Conservation (phyloP, 2,329 filamentous ascomycete genomes). For the Colletotrichum echinochloae region DNA sequence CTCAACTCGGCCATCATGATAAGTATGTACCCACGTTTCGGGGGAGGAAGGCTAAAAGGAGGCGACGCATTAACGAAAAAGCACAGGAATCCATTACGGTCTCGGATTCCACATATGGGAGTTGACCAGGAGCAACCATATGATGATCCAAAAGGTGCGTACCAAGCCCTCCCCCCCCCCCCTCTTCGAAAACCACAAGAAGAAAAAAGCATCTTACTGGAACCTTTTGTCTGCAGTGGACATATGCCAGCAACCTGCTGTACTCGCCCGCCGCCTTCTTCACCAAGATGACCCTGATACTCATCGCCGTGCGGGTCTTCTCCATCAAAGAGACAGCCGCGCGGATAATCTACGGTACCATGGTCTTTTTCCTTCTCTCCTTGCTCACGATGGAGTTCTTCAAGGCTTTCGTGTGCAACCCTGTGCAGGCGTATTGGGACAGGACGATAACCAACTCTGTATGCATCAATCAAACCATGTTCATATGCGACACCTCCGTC, state of each 20-base stretch:
- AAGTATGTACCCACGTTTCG: slow-evolving; percentile 4
- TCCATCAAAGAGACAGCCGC: slow-evolving; percentile 44
- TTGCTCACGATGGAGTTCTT: slow-evolving; percentile 46
- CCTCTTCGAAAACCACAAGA: too few relatives aligned
- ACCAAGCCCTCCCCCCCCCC: neutral
- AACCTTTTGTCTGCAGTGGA: slow-evolving; percentile 40
- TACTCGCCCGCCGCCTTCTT: slow-evolving; percentile 48
- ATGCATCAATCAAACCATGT: slow-evolving; percentile 50
- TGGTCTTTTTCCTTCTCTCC: slow-evolving; percentile 44
- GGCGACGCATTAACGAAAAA: neutral
- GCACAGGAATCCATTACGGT: slow-evolving; percentile 24
- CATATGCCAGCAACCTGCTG: slow-evolving; percentile 45
- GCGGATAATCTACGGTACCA: slow-evolving; percentile 45
- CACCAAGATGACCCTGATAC: slow-evolving; percentile 48
- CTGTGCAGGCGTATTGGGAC: slow-evolving; percentile 45
- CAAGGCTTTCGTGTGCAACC: slow-evolving; percentile 45
- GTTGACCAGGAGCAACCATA: slow-evolving; percentile 16
- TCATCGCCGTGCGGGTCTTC: slow-evolving; percentile 49
- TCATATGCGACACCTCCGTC: slow-evolving; percentile 49
- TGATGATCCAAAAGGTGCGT: slow-evolving; percentile 27
- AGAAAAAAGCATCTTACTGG: neutral
- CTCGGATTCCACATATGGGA: slow-evolving; percentile 34
- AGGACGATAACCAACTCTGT: slow-evolving; percentile 19
- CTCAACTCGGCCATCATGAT: slow-evolving; percentile 29
- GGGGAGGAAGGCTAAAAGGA: neutral